Evolutionary conservation across 495 filamentous ascomycete species (phyloP).

Genomic region (Penicillium odoratum): DNA sequence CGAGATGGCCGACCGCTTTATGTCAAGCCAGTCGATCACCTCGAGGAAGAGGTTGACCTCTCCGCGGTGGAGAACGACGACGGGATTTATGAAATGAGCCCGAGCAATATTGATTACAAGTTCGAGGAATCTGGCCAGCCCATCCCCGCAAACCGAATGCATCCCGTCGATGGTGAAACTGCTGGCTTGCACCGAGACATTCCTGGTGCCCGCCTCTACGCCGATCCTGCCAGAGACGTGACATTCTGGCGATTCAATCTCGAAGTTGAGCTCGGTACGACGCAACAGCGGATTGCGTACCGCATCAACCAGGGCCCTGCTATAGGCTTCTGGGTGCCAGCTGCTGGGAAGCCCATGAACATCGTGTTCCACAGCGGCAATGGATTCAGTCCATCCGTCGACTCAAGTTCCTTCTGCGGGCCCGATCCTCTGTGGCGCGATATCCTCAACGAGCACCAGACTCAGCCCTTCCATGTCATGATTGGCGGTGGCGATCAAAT

Average conservation of each 20-base stretch:
- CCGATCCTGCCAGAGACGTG: constrained; percentile 78
- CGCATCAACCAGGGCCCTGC: constrained; percentile 91
- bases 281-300: constrained; percentile 85
- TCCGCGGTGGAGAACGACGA: constrained; percentile 74
- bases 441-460: constrained; percentile 89
- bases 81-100: constrained; percentile 70
- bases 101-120: constrained; percentile 45
- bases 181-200: constrained; percentile 75
- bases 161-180: constrained; percentile 66
- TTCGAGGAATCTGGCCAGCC: constrained; percentile 38
- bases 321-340: constrained; percentile 93
- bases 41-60: constrained; percentile 71
- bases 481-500: constrained; percentile 96
- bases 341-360: constrained; percentile 85
- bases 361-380: constrained; percentile 99
- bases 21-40: constrained; percentile 80
- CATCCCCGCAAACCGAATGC: constrained; percentile 43
- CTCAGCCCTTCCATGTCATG: constrained; percentile 96
- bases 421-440: constrained; percentile 97
- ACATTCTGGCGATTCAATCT: constrained; percentile 98
- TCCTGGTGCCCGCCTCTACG: constrained; percentile 76
- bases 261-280: constrained; percentile 77
- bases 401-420: constrained; percentile 76
- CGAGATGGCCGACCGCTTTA: constrained; percentile 78
- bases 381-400: constrained; percentile 81